phyloP scores from a whole-genome alignment of 441 rosid species.

The Isatis lusitanica region DNA sequence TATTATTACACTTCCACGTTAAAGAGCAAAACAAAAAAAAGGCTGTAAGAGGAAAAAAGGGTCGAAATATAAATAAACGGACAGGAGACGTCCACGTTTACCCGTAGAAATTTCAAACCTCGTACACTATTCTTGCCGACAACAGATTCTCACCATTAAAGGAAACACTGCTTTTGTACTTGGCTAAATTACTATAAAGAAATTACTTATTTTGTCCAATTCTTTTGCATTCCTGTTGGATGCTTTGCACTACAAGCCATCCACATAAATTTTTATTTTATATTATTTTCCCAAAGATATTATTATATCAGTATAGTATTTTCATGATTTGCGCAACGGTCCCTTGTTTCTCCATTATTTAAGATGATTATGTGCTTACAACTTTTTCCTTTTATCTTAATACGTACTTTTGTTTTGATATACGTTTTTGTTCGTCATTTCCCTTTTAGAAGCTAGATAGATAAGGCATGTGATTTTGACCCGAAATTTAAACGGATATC shows the following conservation, averaged over 20 bases:
- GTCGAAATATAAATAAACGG: constrained; percentile 38
- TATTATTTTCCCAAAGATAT: background rate
- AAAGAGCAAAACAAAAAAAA: background rate
- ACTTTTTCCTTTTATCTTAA: no score
- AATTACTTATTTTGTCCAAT: constrained; percentile 12
- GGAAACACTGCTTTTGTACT: constrained; percentile 31
- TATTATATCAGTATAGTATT: background rate
- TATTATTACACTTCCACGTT: background rate
- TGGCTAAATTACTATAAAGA: constrained; percentile 17
- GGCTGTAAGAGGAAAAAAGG: background rate
- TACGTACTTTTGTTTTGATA: no score
- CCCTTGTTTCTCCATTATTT: background rate
- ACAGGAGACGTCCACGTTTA: constrained; percentile 60
- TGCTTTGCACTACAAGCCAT: constrained; percentile 23
- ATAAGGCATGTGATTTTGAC: no score
- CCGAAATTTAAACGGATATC: no score
- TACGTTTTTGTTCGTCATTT: no score
- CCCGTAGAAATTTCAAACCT: constrained; percentile 51
- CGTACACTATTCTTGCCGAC: constrained; percentile 79
- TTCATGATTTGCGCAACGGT: background rate
- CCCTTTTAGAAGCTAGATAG: no score
- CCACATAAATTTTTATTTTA: constrained; percentile 8
- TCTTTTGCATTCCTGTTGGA: constrained; percentile 1
- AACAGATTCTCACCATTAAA: constrained; percentile 36
- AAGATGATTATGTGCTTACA: background rate